Percentiles rank a stretch among this genome's conserved stretches.
Evolutionary conservation across 2,329 filamentous ascomycete species (phyloP).

Genomic region (Sarocladium brachiariae): DNA sequence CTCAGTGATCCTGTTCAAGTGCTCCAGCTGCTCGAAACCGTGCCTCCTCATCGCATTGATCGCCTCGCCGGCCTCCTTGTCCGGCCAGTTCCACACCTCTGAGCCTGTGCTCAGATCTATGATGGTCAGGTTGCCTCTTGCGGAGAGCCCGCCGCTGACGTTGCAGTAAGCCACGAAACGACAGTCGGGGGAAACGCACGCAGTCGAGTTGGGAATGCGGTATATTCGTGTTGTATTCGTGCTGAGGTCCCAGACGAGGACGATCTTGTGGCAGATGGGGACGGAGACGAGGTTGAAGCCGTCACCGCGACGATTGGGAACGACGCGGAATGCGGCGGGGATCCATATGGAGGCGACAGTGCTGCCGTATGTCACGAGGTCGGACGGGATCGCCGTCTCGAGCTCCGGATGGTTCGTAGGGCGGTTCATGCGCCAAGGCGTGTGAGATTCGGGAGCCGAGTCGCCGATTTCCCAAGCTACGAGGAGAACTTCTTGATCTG

Average conservation of each 20-base stretch:
- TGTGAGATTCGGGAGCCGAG: constrained; percentile 17
- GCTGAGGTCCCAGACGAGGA: constrained; percentile 34
- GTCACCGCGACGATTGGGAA: constrained; percentile 17
- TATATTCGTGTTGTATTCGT: constrained; percentile 30
- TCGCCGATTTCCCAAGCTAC: constrained; percentile 31
- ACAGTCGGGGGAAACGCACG: constrained; percentile 34
- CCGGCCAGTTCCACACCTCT: constrained; percentile 32
- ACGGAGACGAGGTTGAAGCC: constrained; percentile 27
- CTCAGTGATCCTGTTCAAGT: constrained; percentile 29
- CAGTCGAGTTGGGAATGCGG: constrained; percentile 30
- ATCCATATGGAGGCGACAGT: constrained; percentile 35
- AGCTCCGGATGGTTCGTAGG: constrained; percentile 32
- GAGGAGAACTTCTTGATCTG: constrained; percentile 30
- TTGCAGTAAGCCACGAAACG: constrained; percentile 34
- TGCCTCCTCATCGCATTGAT: constrained; percentile 18
- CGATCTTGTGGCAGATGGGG: constrained; percentile 24
- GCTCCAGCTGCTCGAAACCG: constrained; percentile 25
- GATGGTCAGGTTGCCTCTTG: constrained; percentile 27
- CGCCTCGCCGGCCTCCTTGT: constrained; percentile 21
- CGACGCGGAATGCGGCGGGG: constrained; percentile 28
- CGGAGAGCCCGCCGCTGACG: constrained; percentile 24
- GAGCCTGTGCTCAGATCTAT: constrained; percentile 30
- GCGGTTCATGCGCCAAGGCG: constrained; percentile 28
- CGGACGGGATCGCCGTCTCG: constrained; percentile 31
- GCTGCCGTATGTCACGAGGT: constrained; percentile 30